Base-by-base conservation (phyloP, 805 yeast species). In the Zygosaccharomyces gambellarensis region DNA sequence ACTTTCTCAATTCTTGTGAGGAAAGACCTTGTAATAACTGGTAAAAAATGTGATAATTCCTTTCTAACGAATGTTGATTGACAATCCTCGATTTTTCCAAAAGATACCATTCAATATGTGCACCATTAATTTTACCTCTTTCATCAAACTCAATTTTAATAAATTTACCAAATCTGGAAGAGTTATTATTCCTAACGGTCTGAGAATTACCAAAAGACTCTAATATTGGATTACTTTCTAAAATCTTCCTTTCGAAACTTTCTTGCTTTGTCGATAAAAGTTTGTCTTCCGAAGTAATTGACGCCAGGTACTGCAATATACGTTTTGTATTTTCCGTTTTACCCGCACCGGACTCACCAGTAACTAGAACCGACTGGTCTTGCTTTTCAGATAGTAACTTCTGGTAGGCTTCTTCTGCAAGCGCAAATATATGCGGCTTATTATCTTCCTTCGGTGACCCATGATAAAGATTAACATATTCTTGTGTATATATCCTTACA, bases 271-370 rank as follows among this genome's bases (percentile, higher is more conserved):
- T 54, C 1, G 57, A 49, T 5, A 54, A 28, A 19, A 53, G 39
- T 29, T 56, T 47, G 31, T 61, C 59, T 48, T 68, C 58, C 8
- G 78, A 62, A 1, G 95, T 81, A 25, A 88, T 83, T 6, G 88
- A 82, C 0, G 97, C 88, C 49, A 94, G 75, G 65, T 90, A 94
- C 65, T 90, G 97, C 51, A 94, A 85, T 48, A 94, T 90, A 63
- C 87, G 90, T 67, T 94, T 94, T 4, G 99, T 94, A 58, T 89
- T 94, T 70, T 94, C 99, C 0, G 99, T 94, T 65, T 94, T 94
- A 46, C 99, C 99, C 0, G 99, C 99, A 57, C 99, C 99, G 22
- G 95, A 85, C 65, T 94, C 99, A 55, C 99, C 99, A 0, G 99
- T 94, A n/a, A 94, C 97, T 44, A 94, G 73, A 48, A 94, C 89